Conservation (phyloP, 768 basidiomycete species). For the Russula lepida region DNA sequence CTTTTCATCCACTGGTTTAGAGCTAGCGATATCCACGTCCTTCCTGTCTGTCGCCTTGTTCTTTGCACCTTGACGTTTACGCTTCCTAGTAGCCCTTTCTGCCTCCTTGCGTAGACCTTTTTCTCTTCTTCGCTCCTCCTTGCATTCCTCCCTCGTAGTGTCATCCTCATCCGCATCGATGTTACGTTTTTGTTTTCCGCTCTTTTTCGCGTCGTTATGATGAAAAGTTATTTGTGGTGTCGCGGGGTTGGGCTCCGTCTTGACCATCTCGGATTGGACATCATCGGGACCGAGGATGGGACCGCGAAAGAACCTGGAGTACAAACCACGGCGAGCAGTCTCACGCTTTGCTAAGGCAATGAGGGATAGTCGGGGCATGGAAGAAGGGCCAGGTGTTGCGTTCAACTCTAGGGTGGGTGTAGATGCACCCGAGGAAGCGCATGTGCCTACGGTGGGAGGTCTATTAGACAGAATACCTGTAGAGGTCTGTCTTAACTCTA, state of each 20-base stretch:
- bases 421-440: conserved; percentile 33
- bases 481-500: conserved; percentile 46
- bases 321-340: conserved; percentile 65
- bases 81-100: conserved; percentile 17
- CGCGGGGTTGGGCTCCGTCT: not conserved
- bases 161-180: not conserved
- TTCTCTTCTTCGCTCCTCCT: conserved; percentile 7
- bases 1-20: not conserved
- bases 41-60: not conserved
- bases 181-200: conserved; percentile 6
- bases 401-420: conserved; percentile 37
- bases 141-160: not conserved
- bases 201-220: not conserved
- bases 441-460: conserved; percentile 44
- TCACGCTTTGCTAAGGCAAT: conserved; percentile 66
- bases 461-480: conserved; percentile 75
- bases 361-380: conserved; percentile 38
- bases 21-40: not conserved
- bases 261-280: conserved; percentile 15
- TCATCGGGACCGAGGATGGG: conserved; percentile 50
- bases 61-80: conserved; percentile 12
- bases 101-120: conserved; percentile 17
- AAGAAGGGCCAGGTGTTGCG: conserved; percentile 20
- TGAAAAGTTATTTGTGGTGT: not conserved
- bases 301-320: conserved; percentile 76